Percentiles rank a stretch among this genome's conserved stretches.
Evolutionary conservation across 805 yeast genomes (phyloP).

Genomic region (Cyberlindnera suaveolens): DNA sequence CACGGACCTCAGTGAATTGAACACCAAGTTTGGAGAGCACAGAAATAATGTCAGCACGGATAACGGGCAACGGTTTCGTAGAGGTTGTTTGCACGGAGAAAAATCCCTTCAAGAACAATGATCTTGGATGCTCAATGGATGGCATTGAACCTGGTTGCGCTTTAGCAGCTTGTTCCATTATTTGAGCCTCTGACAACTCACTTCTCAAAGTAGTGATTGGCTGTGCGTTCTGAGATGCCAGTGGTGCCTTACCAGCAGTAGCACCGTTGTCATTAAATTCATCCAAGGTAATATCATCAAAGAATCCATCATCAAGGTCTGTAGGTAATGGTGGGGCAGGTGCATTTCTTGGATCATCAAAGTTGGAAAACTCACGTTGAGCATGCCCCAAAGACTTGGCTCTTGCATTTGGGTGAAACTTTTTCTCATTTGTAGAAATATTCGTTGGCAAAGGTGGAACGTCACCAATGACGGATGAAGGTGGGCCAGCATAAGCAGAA

Average conservation of each 20-base stretch:
- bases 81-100: constrained; percentile 94
- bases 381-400: constrained; percentile 81
- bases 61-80: constrained; percentile 83
- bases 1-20: constrained; percentile 81
- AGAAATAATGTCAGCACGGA: constrained; percentile 74
- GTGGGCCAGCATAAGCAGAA: constrained; percentile 22
- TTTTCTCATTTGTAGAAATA: constrained; percentile 19
- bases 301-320: constrained; percentile 38
- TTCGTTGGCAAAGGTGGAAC: constrained; percentile 7
- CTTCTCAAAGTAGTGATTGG: constrained; percentile 9
- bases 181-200: constrained; percentile 42
- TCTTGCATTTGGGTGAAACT: constrained; percentile 74
- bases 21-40: constrained; percentile 75
- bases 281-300: constrained; percentile 54
- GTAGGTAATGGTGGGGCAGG: constrained; percentile 26
- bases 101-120: constrained; percentile 86
- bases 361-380: constrained; percentile 40
- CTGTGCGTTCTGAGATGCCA: background rate
- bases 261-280: constrained; percentile 31
- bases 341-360: background rate
- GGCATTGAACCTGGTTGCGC: constrained; percentile 84
- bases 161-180: constrained; percentile 40
- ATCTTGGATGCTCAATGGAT: constrained; percentile 88
- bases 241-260: constrained; percentile 13
- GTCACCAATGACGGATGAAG: background rate